phyloP scores from a whole-genome alignment of 371 early-diverging fungal genomes.

The Parasitella parasitica region DNA sequence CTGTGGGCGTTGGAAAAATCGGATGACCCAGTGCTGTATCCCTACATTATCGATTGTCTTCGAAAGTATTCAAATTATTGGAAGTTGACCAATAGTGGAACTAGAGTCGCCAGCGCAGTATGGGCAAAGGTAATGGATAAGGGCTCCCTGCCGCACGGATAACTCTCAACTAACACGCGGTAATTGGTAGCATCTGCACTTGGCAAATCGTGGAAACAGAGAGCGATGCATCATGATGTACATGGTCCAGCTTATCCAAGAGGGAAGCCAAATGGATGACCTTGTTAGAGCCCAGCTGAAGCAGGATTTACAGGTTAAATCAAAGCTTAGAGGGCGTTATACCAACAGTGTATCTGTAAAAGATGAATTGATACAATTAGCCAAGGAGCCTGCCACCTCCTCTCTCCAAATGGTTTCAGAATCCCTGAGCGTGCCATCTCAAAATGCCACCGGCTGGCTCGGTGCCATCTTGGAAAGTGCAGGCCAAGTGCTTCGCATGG shows the following conservation, averaged over 20 bases:
- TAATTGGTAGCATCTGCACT: conserved; percentile 32
- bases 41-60: conserved; percentile 55
- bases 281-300: conserved; percentile 33
- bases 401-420: conserved; percentile 39
- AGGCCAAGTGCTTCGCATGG: conserved; percentile 39
- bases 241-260: conserved; percentile 47
- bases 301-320: conserved; percentile 42
- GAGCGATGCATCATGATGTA: conserved; percentile 52
- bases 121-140: conserved; percentile 35
- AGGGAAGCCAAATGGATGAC: conserved; percentile 40
- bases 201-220: conserved; percentile 31
- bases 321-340: conserved; percentile 18
- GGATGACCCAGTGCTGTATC: conserved; percentile 47
- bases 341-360: conserved; percentile 23
- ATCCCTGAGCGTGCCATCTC: conserved; percentile 39
- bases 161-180: background rate
- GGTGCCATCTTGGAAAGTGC: conserved; percentile 39
- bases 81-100: conserved; percentile 43
- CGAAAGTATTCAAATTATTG: conserved; percentile 60
- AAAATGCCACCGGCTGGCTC: conserved; percentile 42
- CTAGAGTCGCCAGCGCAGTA: conserved; percentile 30
- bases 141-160: background rate
- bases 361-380: conserved; percentile 41
- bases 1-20: conserved; percentile 71
- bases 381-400: conserved; percentile 27